Evolutionary conservation across 202 grass and related monocot genomes (phyloP), one percentile per base, ranked within the genome.

Genomic region (Carex sylvatica): DNA sequence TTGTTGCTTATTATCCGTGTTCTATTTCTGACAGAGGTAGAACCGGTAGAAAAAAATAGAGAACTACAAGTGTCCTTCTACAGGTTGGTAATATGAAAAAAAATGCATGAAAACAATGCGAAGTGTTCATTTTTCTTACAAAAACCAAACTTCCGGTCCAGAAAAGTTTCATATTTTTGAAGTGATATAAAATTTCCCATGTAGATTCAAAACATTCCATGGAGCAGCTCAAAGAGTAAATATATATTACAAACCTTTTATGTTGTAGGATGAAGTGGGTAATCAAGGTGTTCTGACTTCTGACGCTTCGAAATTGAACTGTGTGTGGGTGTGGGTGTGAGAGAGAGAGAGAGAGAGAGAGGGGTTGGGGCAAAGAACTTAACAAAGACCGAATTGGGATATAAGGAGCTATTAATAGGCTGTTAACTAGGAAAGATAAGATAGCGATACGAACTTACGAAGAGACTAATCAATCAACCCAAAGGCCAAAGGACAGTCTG

Each of bases 341-440:
- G 42, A 9, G 15, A 61, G 54, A 76, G 83, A 78, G 56, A 42
- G 11, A 63, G 38, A 79, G 55, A 69, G 31, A 80, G 56, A 74
- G 19, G 26, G 70, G 19, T 10, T 10, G 44, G 44, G 19, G 20
- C 16, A 63, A 13, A 78, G 24, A 80, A 30, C 22, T 33, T 33
- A 0, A 28, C 46, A 18, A 9, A 47, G 67, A 56, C 15, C 14
- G 7, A n/a, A 56, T 75, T 75, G 72, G 49, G 49, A 75, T 56
- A 55, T 1, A 54, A 23, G 24, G 23, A 33, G 47, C 24, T 75
- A 75, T 31, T 75, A 75, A 56, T 9, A 75, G 49, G 49, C 22
- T 7, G 6, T 75, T 75, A 24, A 15, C 2, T 55, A 56, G 22
- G 24, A 75, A 56, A 55, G 70, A 74, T 74, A 52, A 74, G 70